phyloP scores from a whole-genome alignment of 1,284 basidiomycete genomes.

The Stygiomarasmius scandens region DNA sequence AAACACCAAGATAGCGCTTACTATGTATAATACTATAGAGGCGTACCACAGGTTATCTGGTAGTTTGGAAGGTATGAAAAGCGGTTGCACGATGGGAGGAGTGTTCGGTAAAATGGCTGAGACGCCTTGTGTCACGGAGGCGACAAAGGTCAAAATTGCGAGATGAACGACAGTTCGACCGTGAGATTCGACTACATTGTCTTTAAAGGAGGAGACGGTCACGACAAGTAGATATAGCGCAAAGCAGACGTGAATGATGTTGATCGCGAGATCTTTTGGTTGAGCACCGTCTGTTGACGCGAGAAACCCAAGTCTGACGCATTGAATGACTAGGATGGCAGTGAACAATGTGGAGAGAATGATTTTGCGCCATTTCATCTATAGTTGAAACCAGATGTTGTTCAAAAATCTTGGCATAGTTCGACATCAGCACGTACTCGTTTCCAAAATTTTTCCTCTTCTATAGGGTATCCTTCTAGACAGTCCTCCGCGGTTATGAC shows the following conservation, averaged over 20 bases:
- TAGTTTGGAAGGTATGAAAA: slow-evolving; percentile 20
- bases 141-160: slow-evolving; percentile 56
- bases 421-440: slow-evolving; percentile 49
- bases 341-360: slow-evolving; percentile 48
- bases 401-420: slow-evolving; percentile 4
- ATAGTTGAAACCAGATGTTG: slow-evolving; percentile 11
- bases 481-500: slow-evolving; percentile 72
- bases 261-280: slow-evolving; percentile 37
- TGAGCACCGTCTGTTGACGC: slow-evolving; percentile 28
- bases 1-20: slow-evolving; percentile 51
- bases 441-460: slow-evolving; percentile 74
- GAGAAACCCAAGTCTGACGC: slow-evolving; percentile 57
- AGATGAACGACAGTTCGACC: slow-evolving; percentile 69
- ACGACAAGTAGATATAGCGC: slow-evolving; percentile 65
- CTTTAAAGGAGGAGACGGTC: slow-evolving; percentile 53
- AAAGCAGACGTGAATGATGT: slow-evolving; percentile 55
- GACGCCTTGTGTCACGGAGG: slow-evolving; percentile 50
- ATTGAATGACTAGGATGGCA: slow-evolving; percentile 50
- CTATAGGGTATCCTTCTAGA: slow-evolving; percentile 75
- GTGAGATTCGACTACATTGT: slow-evolving; percentile 54
- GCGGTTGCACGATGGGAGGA: slow-evolving; percentile 26
- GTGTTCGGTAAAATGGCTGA: slow-evolving; percentile 58
- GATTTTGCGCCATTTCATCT: slow-evolving; percentile 64
- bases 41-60: slow-evolving; percentile 47
- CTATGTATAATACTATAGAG: slow-evolving; percentile 50